A percentile compares a stretch with the other conserved stretches of the same genome.
These are phyloP conservation scores for Mycocentrospora acerina DNA, from an alignment of 2,329 filamentous ascomycete genomes.

Conservation along the genomic window DNA sequence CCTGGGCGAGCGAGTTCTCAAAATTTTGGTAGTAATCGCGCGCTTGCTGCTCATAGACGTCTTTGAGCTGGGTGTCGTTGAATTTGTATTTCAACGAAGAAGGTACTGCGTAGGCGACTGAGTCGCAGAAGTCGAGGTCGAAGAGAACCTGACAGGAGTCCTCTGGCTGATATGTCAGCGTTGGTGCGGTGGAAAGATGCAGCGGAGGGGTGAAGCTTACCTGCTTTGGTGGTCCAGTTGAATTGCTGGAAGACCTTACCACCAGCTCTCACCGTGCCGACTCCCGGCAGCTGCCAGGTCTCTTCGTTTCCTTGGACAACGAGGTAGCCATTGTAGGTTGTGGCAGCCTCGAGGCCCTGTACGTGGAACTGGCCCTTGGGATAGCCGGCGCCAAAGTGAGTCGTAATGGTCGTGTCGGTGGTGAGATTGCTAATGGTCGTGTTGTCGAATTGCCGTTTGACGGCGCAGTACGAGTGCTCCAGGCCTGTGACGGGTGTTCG, in stretches of 20 bases:
- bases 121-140: constrained; percentile 83
- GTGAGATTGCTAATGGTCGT: constrained; percentile 59
- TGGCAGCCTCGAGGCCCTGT: constrained; percentile 69
- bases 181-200: background rate
- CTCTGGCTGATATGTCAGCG: constrained; percentile 48
- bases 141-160: constrained; percentile 84
- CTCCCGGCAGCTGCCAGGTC: constrained; percentile 46
- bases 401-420: constrained; percentile 67
- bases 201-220: constrained; percentile 52
- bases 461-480: constrained; percentile 78
- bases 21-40: constrained; percentile 72
- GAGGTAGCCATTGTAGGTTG: constrained; percentile 72
- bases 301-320: constrained; percentile 62
- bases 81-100: constrained; percentile 68
- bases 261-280: constrained; percentile 63
- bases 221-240: constrained; percentile 74
- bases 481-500: constrained; percentile 64
- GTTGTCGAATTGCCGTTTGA: constrained; percentile 67
- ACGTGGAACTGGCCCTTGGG: constrained; percentile 90
- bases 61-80: constrained; percentile 62
- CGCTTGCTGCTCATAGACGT: constrained; percentile 79
- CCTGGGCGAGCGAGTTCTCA: constrained; percentile 75
- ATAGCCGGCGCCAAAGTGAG: constrained; percentile 57
- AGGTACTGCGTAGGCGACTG: constrained; percentile 89
- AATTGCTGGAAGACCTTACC: constrained; percentile 72